Evolutionary conservation across 225 moss, liverwort and hornwort genomes (phyloP), one percentile per base, ranked within the genome.

Genomic region (Polytrichum formosum): DNA sequence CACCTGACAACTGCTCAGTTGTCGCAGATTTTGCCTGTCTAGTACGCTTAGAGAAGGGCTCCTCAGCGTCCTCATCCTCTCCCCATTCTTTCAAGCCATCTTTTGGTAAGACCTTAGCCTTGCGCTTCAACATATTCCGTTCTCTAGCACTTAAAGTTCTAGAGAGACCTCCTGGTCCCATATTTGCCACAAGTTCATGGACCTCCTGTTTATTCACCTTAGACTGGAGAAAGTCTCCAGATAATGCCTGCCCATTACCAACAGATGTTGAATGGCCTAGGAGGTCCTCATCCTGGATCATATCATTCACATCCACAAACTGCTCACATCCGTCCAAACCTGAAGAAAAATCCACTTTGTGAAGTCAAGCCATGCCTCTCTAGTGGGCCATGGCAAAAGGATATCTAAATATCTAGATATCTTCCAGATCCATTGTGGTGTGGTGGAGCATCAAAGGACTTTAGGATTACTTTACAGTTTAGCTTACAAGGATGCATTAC

Each of bases 301-400:
- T 95, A 70, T 95, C 94, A 84, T 80, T 92, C 63, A 95, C 90
- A 80, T 95, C 94, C 92, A 95, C 84, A 70, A 95, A 95, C 72
- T 92, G 89, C 78, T 92, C 94, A 79, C 90, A 92, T 60, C 83
- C 92, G 84, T 90, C 86, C 78, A 95, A 84, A 54, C 94, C 94
- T 95, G 90, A 71, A 73, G 63, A 77, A 73, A 66, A 70, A 67
- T 70, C 81, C 76, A 26, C 37, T 13, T 37, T 37, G 4, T 20
- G 37, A 37, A 37, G 10, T 37, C 9, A 35, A 35, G 35, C 9
- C 35, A 35, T 35, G 35, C 35, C 35, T 9, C 35, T 35, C 37
- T 37, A 37, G 37, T 37, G 37, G 2, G 37, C 37, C 37, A 37
- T 37, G 37, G 37, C 37, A 37, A 37, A 35, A 35, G 17, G 19